phyloP scores from a whole-genome alignment of 179 eudicot genomes.

The Beta lomatogona region DNA sequence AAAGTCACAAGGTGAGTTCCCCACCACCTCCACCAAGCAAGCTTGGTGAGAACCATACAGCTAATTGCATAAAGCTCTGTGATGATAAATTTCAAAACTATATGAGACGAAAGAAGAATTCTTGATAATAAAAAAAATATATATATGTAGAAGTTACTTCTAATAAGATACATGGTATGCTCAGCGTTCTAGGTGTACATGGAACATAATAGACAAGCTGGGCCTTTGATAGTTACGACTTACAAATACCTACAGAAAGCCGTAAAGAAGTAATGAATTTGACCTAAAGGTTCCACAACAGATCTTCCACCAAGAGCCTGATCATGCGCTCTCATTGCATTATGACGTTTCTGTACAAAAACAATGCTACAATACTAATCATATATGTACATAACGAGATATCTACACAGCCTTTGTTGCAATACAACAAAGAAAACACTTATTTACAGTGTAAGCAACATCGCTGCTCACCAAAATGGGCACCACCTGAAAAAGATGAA shows the following conservation, averaged over 20 bases:
- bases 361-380: constrained; percentile 13
- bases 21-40: too few species aligned
- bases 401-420: constrained; percentile 6
- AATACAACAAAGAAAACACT: not conserved
- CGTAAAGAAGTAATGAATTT: not conserved
- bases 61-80: too few species aligned
- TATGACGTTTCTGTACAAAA: constrained; percentile 30
- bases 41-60: too few species aligned
- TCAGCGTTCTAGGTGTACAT: too few species aligned
- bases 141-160: too few species aligned
- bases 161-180: too few species aligned
- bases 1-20: too few species aligned
- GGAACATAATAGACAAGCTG: too few species aligned
- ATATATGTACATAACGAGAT: constrained; percentile 29
- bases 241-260: not conserved
- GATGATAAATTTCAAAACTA: too few species aligned
- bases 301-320: not conserved
- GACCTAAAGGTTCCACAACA: not conserved
- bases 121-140: too few species aligned
- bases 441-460: constrained; percentile 27
- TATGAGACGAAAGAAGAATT: too few species aligned
- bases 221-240: not conserved
- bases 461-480: constrained; percentile 38
- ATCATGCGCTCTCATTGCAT: constrained; percentile 13
- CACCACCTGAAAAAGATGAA: constrained; percentile 39